Conservation (phyloP, 495 filamentous ascomycete genomes). For the Lasiosphaeria ovina region DNA sequence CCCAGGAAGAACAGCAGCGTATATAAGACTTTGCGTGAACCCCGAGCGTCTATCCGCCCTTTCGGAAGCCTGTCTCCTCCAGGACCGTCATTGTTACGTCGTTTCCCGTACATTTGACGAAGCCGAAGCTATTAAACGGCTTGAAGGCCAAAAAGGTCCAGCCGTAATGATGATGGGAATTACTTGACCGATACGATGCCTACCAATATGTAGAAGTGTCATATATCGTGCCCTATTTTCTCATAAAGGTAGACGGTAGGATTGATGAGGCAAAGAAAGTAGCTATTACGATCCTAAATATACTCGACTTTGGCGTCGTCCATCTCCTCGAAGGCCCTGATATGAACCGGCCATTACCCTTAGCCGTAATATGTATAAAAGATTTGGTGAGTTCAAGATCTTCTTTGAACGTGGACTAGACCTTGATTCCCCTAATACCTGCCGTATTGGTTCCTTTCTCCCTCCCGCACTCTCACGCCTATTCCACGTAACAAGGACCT, state of each 20-base stretch:
- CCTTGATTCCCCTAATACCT: too few species aligned
- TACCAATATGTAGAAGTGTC: neutral
- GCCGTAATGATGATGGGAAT: neutral
- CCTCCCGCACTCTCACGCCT: too few species aligned
- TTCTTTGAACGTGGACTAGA: too few species aligned
- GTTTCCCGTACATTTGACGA: neutral
- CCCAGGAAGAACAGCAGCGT: neutral
- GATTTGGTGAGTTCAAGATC: too few species aligned
- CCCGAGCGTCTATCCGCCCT: neutral
- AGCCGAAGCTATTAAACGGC: neutral
- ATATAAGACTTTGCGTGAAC: neutral
- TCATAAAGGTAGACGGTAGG: neutral
- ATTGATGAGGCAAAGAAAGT: neutral
- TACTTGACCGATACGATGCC: neutral
- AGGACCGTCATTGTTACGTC: neutral
- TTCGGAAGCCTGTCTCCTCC: neutral
- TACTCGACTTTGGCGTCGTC: neutral
- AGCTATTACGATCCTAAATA: neutral
- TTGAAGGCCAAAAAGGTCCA: neutral
- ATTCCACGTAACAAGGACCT: too few species aligned
- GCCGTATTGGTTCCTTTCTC: too few species aligned
- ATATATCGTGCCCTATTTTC: neutral
- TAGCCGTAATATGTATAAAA: too few species aligned
- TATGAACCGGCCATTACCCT: too few species aligned
- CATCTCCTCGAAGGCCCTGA: too few species aligned